phyloP scores from a whole-genome alignment of 495 filamentous ascomycete genomes.

The Tirmania nivea region DNA sequence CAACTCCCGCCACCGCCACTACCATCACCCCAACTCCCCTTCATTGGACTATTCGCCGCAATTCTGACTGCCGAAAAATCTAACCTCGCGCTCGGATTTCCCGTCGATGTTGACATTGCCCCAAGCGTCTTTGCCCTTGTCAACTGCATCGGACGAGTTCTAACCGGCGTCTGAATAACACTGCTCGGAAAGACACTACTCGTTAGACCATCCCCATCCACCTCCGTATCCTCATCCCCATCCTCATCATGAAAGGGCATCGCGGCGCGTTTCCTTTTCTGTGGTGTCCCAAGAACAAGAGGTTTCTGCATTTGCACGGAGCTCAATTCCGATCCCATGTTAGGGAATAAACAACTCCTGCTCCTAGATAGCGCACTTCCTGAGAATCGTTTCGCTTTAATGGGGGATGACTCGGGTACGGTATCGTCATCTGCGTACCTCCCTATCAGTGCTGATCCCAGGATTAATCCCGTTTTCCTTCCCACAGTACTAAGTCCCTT shows the following conservation, averaged over 20 bases:
- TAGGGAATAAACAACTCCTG: neutral
- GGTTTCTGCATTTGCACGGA: neutral
- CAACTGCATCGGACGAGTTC: constrained; percentile 1
- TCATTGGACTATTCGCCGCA: neutral
- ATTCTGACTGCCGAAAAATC: neutral
- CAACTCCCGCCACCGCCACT: neutral
- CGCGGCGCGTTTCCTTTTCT: constrained; percentile 4
- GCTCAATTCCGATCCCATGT: neutral
- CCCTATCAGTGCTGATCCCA: neutral
- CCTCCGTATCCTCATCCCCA: neutral
- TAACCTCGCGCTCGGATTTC: constrained; percentile 5
- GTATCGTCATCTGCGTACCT: neutral
- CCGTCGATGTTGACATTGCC: neutral
- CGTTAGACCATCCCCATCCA: neutral
- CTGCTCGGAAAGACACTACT: neutral
- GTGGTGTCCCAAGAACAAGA: constrained; percentile 6
- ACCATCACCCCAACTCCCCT: neutral
- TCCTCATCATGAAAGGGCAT: neutral
- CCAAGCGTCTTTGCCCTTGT: too few relatives aligned
- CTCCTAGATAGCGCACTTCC: neutral
- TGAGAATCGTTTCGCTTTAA: neutral
- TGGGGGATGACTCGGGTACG: neutral
- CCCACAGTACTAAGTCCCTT: neutral
- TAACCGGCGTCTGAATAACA: constrained; percentile 9
- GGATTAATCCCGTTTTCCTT: neutral